These are phyloP conservation scores for Fibroporia radiculosa DNA, from an alignment of 768 basidiomycete species.

Conservation along the genomic window DNA sequence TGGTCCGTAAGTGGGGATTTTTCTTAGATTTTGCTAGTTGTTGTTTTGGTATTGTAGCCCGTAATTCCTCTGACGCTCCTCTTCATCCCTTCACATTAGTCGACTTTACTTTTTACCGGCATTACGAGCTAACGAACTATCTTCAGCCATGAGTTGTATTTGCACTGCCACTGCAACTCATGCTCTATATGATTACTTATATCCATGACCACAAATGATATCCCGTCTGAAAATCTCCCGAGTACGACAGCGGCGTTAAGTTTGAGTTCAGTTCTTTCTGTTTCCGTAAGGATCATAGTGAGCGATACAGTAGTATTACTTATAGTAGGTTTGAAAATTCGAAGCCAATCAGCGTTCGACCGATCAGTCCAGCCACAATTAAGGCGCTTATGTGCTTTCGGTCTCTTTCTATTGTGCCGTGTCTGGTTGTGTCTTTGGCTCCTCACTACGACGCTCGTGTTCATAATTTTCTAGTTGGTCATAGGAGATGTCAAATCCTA, in stretches of 20 bases:
- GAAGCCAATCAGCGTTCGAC: too few relatives aligned
- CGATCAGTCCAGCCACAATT: too few relatives aligned
- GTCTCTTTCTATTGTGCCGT: too few relatives aligned
- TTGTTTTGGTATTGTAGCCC: background rate
- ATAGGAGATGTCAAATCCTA: slow-evolving; percentile 12
- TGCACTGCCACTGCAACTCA: slow-evolving; percentile 10
- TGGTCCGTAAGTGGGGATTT: slow-evolving; percentile 1
- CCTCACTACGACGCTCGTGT: background rate
- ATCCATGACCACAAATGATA: slow-evolving; percentile 18
- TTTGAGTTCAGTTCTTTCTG: too few relatives aligned
- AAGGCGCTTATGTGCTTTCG: too few relatives aligned
- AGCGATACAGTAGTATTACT: too few relatives aligned
- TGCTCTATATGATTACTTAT: slow-evolving; percentile 13
- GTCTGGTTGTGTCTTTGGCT: background rate
- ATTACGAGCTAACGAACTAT: slow-evolving; percentile 22
- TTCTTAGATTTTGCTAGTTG: background rate
- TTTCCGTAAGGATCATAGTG: too few relatives aligned
- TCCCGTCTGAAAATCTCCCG: too few relatives aligned
- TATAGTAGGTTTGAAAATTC: too few relatives aligned
- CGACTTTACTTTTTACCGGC: slow-evolving; percentile 9
- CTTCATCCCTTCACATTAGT: background rate
- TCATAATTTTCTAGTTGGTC: background rate
- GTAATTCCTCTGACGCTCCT: background rate
- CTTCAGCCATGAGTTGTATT: slow-evolving; percentile 9
- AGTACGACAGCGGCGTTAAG: too few relatives aligned